These are phyloP conservation scores for Pseudogymnoascus destructans DNA, from an alignment of 2,329 filamentous ascomycete genomes.

Conservation along the genomic window DNA sequence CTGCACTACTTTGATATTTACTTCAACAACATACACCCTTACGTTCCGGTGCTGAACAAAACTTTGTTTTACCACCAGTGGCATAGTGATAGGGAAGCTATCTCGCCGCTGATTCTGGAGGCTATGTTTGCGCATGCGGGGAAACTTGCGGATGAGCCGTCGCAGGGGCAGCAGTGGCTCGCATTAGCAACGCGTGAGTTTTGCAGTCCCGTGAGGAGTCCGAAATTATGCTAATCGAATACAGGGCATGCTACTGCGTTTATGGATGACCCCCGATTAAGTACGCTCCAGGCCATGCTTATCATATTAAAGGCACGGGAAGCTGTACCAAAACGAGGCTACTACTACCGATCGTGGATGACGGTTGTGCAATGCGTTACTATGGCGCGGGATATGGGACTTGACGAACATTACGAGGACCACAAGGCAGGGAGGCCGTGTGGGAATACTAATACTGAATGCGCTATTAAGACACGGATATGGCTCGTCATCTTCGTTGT, in stretches of 20 bases:
- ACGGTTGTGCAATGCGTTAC: slow-evolving; percentile 81
- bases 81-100: slow-evolving; percentile 66
- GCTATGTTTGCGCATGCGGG: slow-evolving; percentile 84
- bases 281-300: slow-evolving; percentile 80
- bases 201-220: neutral
- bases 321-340: slow-evolving; percentile 81
- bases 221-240: slow-evolving; percentile 22
- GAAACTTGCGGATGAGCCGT: slow-evolving; percentile 67
- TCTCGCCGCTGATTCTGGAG: slow-evolving; percentile 81
- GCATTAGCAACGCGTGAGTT: slow-evolving; percentile 69
- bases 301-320: slow-evolving; percentile 85
- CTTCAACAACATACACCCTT: slow-evolving; percentile 82
- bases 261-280: slow-evolving; percentile 80
- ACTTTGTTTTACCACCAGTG: slow-evolving; percentile 77
- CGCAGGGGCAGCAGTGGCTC: slow-evolving; percentile 84
- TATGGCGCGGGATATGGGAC: slow-evolving; percentile 82
- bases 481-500: slow-evolving; percentile 83
- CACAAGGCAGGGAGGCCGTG: slow-evolving; percentile 64
- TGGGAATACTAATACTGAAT: slow-evolving; percentile 57
- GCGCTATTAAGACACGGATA: slow-evolving; percentile 68
- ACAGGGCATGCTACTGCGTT: slow-evolving; percentile 83
- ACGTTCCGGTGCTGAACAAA: slow-evolving; percentile 79
- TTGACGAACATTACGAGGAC: slow-evolving; percentile 73
- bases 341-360: slow-evolving; percentile 97
- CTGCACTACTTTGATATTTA: slow-evolving; percentile 82